phyloP scores from a whole-genome alignment of 495 filamentous ascomycete species.

The Glonium stellatum region DNA sequence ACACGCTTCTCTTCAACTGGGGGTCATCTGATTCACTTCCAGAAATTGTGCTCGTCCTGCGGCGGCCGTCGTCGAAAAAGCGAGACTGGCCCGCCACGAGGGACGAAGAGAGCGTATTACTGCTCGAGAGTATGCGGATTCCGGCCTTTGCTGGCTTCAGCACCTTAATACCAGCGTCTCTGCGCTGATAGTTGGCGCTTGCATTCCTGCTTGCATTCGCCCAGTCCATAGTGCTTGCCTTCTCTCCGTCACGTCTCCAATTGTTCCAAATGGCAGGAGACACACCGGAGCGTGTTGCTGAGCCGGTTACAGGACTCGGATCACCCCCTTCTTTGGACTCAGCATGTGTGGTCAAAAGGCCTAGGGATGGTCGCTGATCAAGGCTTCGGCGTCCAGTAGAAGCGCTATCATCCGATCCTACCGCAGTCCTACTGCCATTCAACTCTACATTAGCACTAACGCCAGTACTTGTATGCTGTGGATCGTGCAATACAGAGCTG shows the following conservation, averaged over 20 bases:
- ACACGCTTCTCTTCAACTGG: conserved; percentile 15
- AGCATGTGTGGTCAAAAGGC: conserved; percentile 8
- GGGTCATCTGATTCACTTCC: conserved; percentile 9
- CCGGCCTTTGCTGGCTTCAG: conserved; percentile 34
- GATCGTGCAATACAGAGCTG: not conserved
- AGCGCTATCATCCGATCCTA: conserved; percentile 17
- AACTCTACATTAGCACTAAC: not conserved
- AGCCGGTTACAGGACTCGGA: conserved; percentile 17
- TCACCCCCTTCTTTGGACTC: conserved; percentile 25
- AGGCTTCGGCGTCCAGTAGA: conserved; percentile 19
- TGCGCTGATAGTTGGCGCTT: conserved; percentile 32
- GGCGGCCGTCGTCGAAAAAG: conserved; percentile 38
- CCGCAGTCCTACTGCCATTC: conserved; percentile 4
- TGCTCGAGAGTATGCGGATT: conserved; percentile 29
- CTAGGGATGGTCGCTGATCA: conserved; percentile 20
- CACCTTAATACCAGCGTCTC: conserved; percentile 40
- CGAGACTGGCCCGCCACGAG: conserved; percentile 30
- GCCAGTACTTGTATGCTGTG: not conserved
- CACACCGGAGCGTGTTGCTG: conserved; percentile 30
- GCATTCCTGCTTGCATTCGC: conserved; percentile 29
- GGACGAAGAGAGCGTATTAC: conserved; percentile 12
- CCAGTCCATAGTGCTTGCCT: conserved; percentile 34
- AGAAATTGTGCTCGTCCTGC: conserved; percentile 18
- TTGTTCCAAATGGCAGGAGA: conserved; percentile 39
- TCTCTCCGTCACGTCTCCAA: conserved; percentile 35